Conservation (phyloP, 2,329 filamentous ascomycete genomes). For the Talaromyces rugulosus region DNA sequence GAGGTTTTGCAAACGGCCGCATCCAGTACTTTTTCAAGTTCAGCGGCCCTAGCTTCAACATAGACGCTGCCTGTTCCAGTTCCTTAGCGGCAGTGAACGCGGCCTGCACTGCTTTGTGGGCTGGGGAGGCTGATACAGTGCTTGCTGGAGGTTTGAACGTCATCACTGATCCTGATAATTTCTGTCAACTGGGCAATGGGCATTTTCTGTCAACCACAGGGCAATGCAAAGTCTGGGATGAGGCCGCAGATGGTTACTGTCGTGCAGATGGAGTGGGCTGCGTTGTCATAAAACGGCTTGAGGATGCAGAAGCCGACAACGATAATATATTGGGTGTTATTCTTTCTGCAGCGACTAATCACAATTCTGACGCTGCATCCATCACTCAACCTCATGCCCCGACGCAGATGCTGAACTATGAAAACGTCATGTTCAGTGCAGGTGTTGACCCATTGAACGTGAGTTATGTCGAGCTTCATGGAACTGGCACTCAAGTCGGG, state of each 20-base stretch:
- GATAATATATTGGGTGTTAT: slow-evolving; percentile 36
- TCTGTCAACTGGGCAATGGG: slow-evolving; percentile 56
- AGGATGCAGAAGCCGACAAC: slow-evolving; percentile 45
- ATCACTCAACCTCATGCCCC: slow-evolving; percentile 31
- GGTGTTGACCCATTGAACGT: slow-evolving; percentile 52
- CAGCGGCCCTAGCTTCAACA: slow-evolving; percentile 64
- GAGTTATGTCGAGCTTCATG: slow-evolving; percentile 78
- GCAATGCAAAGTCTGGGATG: slow-evolving; percentile 44
- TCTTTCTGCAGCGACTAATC: slow-evolving; percentile 34
- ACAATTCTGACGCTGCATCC: slow-evolving; percentile 35
- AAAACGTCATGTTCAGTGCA: slow-evolving; percentile 20
- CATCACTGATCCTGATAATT: slow-evolving; percentile 76
- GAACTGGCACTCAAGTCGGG: slow-evolving; percentile 73
- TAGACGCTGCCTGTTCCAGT: slow-evolving; percentile 74
- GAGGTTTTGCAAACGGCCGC: slow-evolving; percentile 56
- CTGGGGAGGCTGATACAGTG: slow-evolving; percentile 74
- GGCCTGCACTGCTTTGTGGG: slow-evolving; percentile 68
- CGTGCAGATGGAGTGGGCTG: slow-evolving; percentile 44
- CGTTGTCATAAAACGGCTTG: slow-evolving; percentile 45
- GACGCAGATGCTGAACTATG: slow-evolving; percentile 23
- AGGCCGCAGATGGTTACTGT: slow-evolving; percentile 48
- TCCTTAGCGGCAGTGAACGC: slow-evolving; percentile 61
- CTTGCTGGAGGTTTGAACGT: slow-evolving; percentile 70
- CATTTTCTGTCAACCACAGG: slow-evolving; percentile 39
- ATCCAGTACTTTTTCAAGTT: slow-evolving; percentile 77